Evolutionary conservation across 176 grass and related monocot species (phyloP).

Genomic region (Oryza punctata): DNA sequence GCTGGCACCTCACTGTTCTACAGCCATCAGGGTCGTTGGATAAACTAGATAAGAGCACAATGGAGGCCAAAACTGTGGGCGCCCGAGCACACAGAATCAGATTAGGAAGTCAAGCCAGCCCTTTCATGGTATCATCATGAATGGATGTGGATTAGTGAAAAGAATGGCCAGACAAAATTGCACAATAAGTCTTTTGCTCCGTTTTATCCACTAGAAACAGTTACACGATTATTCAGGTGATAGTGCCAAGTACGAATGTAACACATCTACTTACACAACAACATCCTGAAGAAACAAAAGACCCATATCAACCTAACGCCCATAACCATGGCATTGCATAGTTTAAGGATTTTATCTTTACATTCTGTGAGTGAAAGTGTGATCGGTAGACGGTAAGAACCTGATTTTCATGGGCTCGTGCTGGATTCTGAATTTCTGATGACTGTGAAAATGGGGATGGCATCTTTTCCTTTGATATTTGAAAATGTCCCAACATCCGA

Average conservation of each 20-base stretch:
- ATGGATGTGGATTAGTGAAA: neutral
- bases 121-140: neutral
- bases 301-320: neutral
- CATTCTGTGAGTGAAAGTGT: neutral
- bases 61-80: constrained; percentile 34
- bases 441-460: neutral
- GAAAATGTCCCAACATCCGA: neutral
- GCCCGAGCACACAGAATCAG: constrained; percentile 25
- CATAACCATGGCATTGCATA: neutral
- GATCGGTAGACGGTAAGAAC: neutral
- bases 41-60: constrained; percentile 20
- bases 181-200: neutral
- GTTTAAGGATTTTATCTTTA: neutral
- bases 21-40: neutral
- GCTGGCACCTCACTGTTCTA: neutral
- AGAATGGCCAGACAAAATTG: neutral
- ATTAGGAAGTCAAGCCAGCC: neutral
- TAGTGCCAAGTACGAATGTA: neutral
- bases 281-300: neutral
- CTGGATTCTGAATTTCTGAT: neutral
- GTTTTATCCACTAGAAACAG: neutral
- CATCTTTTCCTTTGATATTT: neutral
- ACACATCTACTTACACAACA: neutral
- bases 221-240: neutral
- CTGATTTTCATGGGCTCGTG: neutral